phyloP scores from a whole-genome alignment of 1,284 basidiomycete genomes.

The Malassezia caprae region DNA sequence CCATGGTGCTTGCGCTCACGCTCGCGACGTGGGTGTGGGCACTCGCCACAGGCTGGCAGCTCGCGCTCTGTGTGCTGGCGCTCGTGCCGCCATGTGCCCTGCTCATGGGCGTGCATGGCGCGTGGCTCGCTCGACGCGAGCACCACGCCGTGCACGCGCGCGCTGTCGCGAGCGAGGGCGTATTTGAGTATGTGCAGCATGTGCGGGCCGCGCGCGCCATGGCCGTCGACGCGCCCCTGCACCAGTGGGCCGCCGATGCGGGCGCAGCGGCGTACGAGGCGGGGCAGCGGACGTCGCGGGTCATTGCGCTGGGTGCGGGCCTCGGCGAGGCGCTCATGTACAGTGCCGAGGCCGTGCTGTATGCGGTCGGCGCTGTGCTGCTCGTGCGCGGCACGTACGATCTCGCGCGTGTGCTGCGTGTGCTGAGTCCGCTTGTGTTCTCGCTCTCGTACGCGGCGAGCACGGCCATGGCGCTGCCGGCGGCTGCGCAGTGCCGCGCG shows the following conservation, averaged over 20 bases:
- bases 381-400: conserved; percentile 70
- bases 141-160: conserved; percentile 68
- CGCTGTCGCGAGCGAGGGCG: conserved; percentile 71
- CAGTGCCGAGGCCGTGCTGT: conserved; percentile 64
- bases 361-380: conserved; percentile 76
- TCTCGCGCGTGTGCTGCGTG: conserved; percentile 77
- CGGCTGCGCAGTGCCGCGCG: conserved; percentile 22
- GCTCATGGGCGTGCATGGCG: conserved; percentile 63
- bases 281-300: conserved; percentile 67
- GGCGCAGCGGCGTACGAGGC: conserved; percentile 58
- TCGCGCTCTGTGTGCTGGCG: conserved; percentile 79
- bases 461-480: conserved; percentile 63
- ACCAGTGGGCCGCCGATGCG: conserved; percentile 46
- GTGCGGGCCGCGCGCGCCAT: conserved; percentile 77
- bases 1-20: conserved; percentile 70
- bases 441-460: conserved; percentile 70
- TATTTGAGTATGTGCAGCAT: conserved; percentile 78
- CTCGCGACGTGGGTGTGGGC: conserved; percentile 76
- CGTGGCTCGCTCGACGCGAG: conserved; percentile 63
- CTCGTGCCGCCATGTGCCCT: conserved; percentile 73
- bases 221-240: conserved; percentile 60
- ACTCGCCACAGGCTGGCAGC: conserved; percentile 74
- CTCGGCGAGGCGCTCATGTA: conserved; percentile 73
- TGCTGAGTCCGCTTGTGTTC: conserved; percentile 83
- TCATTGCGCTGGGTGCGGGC: conserved; percentile 67